These are phyloP conservation scores for Myriosclerotinia scirpicola DNA, from an alignment of 2,329 filamentous ascomycete species.

Conservation along the genomic window DNA sequence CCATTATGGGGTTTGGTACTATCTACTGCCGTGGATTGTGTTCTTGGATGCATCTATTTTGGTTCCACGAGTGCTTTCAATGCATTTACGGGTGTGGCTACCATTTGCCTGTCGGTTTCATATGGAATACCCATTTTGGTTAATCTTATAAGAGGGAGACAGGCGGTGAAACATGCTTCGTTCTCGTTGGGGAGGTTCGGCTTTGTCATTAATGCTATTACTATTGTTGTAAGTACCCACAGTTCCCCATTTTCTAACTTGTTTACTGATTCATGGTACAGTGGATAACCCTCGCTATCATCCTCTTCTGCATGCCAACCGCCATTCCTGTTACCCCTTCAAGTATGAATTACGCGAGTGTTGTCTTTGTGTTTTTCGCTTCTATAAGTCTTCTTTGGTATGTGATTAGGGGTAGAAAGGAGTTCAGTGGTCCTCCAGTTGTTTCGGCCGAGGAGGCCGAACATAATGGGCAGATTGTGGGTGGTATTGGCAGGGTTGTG, in stretches of 20 bases:
- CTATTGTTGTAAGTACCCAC: slow-evolving; percentile 46
- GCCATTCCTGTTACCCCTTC: slow-evolving; percentile 55
- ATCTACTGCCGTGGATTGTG: slow-evolving; percentile 65
- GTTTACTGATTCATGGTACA: background rate
- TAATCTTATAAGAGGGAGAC: slow-evolving; percentile 64
- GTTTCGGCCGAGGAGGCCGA: slow-evolving; percentile 32
- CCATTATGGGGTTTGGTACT: slow-evolving; percentile 69
- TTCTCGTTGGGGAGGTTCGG: slow-evolving; percentile 71
- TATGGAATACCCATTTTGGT: slow-evolving; percentile 77
- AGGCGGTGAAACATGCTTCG: slow-evolving; percentile 62
- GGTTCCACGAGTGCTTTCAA: slow-evolving; percentile 76
- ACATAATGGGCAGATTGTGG: slow-evolving; percentile 34
- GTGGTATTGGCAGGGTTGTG: slow-evolving; percentile 30
- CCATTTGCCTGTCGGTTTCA: slow-evolving; percentile 73
- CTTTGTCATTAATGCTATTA: slow-evolving; percentile 64
- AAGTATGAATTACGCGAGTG: slow-evolving; percentile 67
- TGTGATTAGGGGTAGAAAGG: slow-evolving; percentile 59
- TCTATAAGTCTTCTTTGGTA: slow-evolving; percentile 63
- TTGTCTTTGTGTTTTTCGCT: slow-evolving; percentile 64
- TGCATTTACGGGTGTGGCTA: slow-evolving; percentile 77
- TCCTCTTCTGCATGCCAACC: slow-evolving; percentile 75
- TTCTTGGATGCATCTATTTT: slow-evolving; percentile 77
- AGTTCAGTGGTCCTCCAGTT: slow-evolving; percentile 58
- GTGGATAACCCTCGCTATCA: slow-evolving; percentile 69
- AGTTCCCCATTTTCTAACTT: background rate